Evolutionary conservation across 345 rosid genomes (phyloP).

Genomic region (Gossypium ekmanianum): DNA sequence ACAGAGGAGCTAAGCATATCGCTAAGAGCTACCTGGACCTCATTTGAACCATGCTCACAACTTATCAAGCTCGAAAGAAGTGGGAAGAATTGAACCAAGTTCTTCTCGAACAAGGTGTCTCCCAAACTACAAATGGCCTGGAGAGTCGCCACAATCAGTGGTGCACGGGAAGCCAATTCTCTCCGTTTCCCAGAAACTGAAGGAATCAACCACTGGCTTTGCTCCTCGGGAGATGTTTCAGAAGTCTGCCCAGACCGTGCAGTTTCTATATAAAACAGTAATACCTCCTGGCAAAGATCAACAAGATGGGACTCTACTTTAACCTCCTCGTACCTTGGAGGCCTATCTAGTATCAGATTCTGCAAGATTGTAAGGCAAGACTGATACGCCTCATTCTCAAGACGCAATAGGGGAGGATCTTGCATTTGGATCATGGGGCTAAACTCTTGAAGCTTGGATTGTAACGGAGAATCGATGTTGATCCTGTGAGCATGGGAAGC

Average conservation of each 20-base stretch:
- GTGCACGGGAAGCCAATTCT: slow-evolving; percentile 76
- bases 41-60: slow-evolving; percentile 91
- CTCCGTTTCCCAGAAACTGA: slow-evolving; percentile 82
- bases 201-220: slow-evolving; percentile 65
- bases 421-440: slow-evolving; percentile 92
- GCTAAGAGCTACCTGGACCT: slow-evolving; percentile 86
- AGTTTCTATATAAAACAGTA: slow-evolving; percentile 61
- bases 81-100: slow-evolving; percentile 65
- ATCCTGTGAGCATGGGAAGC: slow-evolving; percentile 76
- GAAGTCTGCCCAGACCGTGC: slow-evolving; percentile 40
- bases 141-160: slow-evolving; percentile 57
- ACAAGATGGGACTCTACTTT: slow-evolving; percentile 68
- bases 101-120: slow-evolving; percentile 65
- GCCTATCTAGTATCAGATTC: slow-evolving; percentile 63
- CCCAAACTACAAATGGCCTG: slow-evolving; percentile 79
- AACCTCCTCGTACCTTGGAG: slow-evolving; percentile 42
- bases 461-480: slow-evolving; percentile 52
- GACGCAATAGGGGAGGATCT: slow-evolving; percentile 88
- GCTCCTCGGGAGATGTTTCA: slow-evolving; percentile 35
- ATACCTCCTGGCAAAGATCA: slow-evolving; percentile 63
- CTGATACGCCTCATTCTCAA: slow-evolving; percentile 92
- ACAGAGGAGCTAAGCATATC: slow-evolving; percentile 79
- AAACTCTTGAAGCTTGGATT: slow-evolving; percentile 70
- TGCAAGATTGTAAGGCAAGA: slow-evolving; percentile 85
- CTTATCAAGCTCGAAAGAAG: slow-evolving; percentile 74